Base-by-base conservation (phyloP, 768 basidiomycete genomes). In the Dentipellis fragilis region DNA sequence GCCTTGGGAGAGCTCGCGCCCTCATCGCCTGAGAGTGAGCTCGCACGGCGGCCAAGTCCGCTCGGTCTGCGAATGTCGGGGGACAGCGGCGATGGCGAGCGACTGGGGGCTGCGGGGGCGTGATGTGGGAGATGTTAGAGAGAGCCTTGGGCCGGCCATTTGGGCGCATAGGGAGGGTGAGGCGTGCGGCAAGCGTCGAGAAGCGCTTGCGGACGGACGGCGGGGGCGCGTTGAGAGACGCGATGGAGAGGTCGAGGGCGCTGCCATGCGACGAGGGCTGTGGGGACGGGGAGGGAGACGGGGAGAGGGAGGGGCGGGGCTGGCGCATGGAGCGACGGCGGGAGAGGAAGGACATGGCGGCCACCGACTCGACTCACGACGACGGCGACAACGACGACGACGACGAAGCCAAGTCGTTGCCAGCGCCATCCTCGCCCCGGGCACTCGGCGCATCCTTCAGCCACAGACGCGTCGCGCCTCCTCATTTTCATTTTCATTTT, bases 1-100 rank as follows among this genome's bases (percentile, higher is more conserved):
- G 40, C 9, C 3, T 11, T 49, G 57, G 11, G 54, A 6, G 29
- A 29, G 29, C 29, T 29, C 6, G 29, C 29, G 6, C 29, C 29
- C 29, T 29, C 29, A 6, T 29, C 29, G 29, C 29, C 29, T 3
- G 61, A 58, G 5, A 61, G 52, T 4, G 42, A 52, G 39, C 53
- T 62, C 8, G 62, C 62, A 19, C 62, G 62, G 19, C 59, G 52
- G 0, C 62, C 62, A 9, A 63, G 61, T 7, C 61, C 62, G n/a
- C 58, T 59, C 1, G 62, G 62, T 12, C 55, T 55, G 39, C 61
- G 62, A 39, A 63, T 63, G 51, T 62, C 58, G 2, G 62, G 54
- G 0, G 62, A 62, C 1, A 57, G 54, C 3, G 62, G 62, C 0
- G 61, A 56, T 11, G 61, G 62, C 3, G 61, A 60, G 29, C 56